Conservation (phyloP, 345 rosid genomes). For the Citrus cavaleriei region DNA sequence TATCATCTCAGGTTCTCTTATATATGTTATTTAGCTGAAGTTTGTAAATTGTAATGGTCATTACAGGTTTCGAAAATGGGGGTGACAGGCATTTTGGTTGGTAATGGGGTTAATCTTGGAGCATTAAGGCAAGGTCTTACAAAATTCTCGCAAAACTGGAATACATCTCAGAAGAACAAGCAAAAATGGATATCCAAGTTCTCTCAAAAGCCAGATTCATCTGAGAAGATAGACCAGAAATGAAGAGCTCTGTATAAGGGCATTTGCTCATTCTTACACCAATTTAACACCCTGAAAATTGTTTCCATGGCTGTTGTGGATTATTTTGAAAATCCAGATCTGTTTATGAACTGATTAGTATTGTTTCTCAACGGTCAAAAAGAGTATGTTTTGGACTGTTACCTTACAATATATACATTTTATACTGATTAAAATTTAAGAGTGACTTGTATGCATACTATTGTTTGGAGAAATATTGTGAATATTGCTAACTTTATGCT, state of each 20-base stretch:
- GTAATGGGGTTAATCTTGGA: conserved; percentile 69
- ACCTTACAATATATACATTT: background rate
- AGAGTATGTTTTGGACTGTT: background rate
- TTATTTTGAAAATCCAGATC: background rate
- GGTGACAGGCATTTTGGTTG: conserved; percentile 61
- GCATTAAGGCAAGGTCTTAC: conserved; percentile 73
- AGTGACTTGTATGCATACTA: background rate
- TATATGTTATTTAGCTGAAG: background rate
- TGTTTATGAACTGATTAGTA: background rate
- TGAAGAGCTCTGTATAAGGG: conserved; percentile 4
- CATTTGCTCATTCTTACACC: background rate
- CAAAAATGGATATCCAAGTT: conserved; percentile 58
- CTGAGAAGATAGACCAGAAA: conserved; percentile 28
- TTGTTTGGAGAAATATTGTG: background rate
- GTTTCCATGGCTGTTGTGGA: background rate
- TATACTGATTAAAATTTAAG: background rate
- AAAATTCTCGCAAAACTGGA: conserved; percentile 51
- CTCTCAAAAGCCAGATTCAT: conserved; percentile 48
- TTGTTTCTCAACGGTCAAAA: background rate
- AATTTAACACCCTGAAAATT: background rate
- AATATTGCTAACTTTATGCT: background rate
- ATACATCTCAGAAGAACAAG: conserved; percentile 53
- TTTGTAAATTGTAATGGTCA: background rate
- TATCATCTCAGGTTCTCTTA: background rate
- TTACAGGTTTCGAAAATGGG: conserved; percentile 80